A percentile compares a stretch with the other conserved stretches of the same genome.
phyloP scores from a whole-genome alignment of 2,329 filamentous ascomycete genomes.

The Alternaria dauci region DNA sequence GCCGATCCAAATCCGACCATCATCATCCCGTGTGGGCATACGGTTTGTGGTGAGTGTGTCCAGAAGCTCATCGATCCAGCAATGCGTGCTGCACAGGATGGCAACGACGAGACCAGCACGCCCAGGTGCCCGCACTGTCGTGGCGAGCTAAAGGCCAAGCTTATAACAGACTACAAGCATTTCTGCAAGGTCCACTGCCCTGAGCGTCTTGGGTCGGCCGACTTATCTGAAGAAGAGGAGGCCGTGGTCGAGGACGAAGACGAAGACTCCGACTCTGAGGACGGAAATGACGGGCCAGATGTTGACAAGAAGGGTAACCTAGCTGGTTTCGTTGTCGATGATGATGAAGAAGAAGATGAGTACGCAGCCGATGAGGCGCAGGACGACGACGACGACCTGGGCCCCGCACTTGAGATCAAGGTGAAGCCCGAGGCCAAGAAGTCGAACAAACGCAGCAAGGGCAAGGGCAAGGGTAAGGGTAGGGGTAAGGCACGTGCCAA shows the following conservation, averaged over 20 bases:
- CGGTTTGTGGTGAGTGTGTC: slow-evolving; percentile 80
- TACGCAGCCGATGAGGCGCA: slow-evolving; percentile 53
- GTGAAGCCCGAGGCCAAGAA: slow-evolving; percentile 37
- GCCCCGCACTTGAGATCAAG: slow-evolving; percentile 26
- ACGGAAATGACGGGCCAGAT: slow-evolving; percentile 52
- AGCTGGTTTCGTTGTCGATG: slow-evolving; percentile 65
- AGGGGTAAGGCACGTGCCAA: slow-evolving; percentile 54
- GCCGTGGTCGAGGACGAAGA: slow-evolving; percentile 39
- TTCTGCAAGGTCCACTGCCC: slow-evolving; percentile 79
- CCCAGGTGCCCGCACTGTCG: slow-evolving; percentile 81
- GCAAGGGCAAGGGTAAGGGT: slow-evolving; percentile 58
- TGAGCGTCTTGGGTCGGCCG: slow-evolving; percentile 53
- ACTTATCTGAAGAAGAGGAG: slow-evolving; percentile 25
- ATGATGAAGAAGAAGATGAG: slow-evolving; percentile 49
- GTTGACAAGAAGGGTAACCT: slow-evolving; percentile 50
- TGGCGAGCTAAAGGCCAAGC: slow-evolving; percentile 69
- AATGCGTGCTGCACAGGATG: slow-evolving; percentile 55
- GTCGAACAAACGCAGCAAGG: slow-evolving; percentile 49
- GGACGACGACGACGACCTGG: slow-evolving; percentile 21
- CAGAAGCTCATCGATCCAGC: slow-evolving; percentile 71
- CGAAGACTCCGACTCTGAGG: slow-evolving; percentile 42
- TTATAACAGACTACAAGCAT: slow-evolving; percentile 75
- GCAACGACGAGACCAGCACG: slow-evolving; percentile 60
- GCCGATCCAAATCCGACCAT: slow-evolving; percentile 76
- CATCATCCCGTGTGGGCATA: slow-evolving; percentile 84